Evolutionary conservation across 148 eudicot species (phyloP).

Genomic region (Linanthus parryae): DNA sequence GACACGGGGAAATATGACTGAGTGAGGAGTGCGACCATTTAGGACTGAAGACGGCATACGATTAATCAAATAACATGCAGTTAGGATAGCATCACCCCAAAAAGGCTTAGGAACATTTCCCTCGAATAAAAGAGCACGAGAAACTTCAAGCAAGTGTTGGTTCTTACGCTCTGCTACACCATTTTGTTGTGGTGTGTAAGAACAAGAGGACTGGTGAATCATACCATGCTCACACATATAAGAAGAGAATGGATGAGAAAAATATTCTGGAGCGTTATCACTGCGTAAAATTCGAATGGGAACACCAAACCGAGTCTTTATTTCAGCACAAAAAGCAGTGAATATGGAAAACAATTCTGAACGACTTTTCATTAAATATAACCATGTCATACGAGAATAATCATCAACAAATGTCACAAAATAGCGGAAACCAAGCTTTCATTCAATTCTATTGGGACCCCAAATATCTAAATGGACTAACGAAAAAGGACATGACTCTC

Average conservation of each 20-base stretch:
- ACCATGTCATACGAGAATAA: not conserved
- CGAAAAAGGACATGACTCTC: not conserved
- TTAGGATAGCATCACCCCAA: too few species aligned
- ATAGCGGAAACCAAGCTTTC: not conserved
- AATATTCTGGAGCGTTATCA: not conserved
- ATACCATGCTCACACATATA: too few species aligned
- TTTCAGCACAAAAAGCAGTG: not conserved
- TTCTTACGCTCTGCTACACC: too few species aligned
- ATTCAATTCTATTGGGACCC: not conserved
- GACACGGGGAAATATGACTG: too few species aligned
- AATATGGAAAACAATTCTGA: not conserved
- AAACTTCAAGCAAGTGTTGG: too few species aligned
- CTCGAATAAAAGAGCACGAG: too few species aligned
- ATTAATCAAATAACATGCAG: too few species aligned
- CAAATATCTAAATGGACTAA: constrained; percentile 5
- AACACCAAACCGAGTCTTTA: not conserved
- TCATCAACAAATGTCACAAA: not conserved
- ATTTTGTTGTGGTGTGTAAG: too few species aligned
- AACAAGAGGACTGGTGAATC: too few species aligned
- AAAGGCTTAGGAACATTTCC: too few species aligned
- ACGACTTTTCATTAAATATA: constrained; percentile 4
- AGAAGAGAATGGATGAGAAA: not conserved
- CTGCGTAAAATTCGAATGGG: not conserved
- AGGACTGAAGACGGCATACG: too few species aligned
- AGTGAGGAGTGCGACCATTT: too few species aligned